phyloP scores from a whole-genome alignment of 2,329 filamentous ascomycete genomes.

The Exophiala calicioides region DNA sequence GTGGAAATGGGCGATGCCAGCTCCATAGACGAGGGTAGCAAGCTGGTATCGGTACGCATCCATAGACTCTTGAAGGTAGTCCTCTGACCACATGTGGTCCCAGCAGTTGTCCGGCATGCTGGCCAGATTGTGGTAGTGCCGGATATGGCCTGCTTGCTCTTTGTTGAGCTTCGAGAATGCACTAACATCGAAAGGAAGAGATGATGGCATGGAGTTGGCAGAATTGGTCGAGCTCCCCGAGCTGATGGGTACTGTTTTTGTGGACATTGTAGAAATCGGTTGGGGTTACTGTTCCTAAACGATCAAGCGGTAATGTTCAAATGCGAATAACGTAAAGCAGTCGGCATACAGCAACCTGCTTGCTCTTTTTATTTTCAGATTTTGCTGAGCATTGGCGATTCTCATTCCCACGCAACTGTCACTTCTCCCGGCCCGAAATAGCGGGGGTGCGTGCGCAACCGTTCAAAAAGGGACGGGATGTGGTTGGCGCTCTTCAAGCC shows the following conservation, averaged over 20 bases:
- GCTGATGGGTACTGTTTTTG: slow-evolving; percentile 1
- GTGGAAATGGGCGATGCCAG: slow-evolving; percentile 42
- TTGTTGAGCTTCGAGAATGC: not conserved
- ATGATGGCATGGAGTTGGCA: slow-evolving; percentile 1
- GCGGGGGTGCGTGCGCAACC: not conserved
- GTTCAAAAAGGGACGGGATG: not conserved
- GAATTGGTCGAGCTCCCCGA: not conserved
- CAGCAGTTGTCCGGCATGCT: slow-evolving; percentile 12
- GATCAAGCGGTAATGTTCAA: slow-evolving; percentile 2
- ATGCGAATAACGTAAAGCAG: not conserved
- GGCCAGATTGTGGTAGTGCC: slow-evolving; percentile 15
- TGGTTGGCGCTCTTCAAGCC: not conserved
- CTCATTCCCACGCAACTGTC: not conserved
- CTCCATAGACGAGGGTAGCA: slow-evolving; percentile 44
- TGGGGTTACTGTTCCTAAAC: not conserved
- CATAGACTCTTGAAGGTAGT: slow-evolving; percentile 41
- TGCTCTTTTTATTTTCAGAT: not conserved
- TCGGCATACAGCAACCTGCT: not conserved
- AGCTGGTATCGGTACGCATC: slow-evolving; percentile 41
- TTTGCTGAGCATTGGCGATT: not conserved
- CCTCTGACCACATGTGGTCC: slow-evolving; percentile 17
- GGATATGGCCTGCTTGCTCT: slow-evolving; percentile 13
- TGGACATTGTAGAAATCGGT: slow-evolving; percentile 1
- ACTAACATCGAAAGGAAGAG: slow-evolving; percentile 3
- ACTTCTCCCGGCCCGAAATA: not conserved